A percentile compares a stretch with the other conserved stretches of the same genome.
Conservation (phyloP, 352 stramenopile species). For the Phytophthora ramorum region DNA sequence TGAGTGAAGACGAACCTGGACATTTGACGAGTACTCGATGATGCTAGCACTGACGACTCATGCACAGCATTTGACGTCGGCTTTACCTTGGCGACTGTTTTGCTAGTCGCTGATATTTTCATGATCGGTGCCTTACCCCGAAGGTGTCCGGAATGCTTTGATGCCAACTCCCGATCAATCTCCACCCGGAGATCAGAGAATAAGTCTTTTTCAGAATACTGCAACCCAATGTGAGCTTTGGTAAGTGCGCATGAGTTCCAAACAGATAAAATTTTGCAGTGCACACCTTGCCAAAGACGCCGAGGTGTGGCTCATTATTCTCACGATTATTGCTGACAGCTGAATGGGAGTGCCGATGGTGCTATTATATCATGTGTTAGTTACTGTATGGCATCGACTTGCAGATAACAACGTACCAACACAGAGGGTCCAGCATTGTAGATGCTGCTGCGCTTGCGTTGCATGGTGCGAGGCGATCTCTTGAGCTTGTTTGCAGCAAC, state of each 20-base stretch:
- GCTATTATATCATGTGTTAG: conserved; percentile 2
- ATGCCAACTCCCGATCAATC: conserved; percentile 29
- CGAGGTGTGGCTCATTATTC: conserved; percentile 15
- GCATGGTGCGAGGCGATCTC: conserved; percentile 22
- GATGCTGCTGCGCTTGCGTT: conserved; percentile 30
- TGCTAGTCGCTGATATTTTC: conserved; percentile 14
- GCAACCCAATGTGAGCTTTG: background rate
- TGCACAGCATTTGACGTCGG: background rate
- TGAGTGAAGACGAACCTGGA: conserved; percentile 22
- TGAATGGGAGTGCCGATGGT: conserved; percentile 14
- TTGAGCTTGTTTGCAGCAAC: conserved; percentile 2
- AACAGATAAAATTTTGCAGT: no score
- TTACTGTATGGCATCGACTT: background rate
- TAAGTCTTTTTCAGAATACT: conserved; percentile 26
- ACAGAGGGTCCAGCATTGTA: conserved; percentile 23
- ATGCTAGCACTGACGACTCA: conserved; percentile 14
- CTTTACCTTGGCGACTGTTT: conserved; percentile 13
- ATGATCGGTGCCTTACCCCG: conserved; percentile 34
- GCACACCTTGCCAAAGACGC: conserved; percentile 32
- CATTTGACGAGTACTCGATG: conserved; percentile 34
- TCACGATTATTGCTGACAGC: conserved; percentile 9
- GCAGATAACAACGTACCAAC: conserved; percentile 17
- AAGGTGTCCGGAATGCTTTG: conserved; percentile 18
- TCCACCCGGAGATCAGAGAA: conserved; percentile 37
- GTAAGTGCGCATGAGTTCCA: background rate